Evolutionary conservation across 257 asterid species (phyloP).

Genomic region (Anisodus acutangulus): DNA sequence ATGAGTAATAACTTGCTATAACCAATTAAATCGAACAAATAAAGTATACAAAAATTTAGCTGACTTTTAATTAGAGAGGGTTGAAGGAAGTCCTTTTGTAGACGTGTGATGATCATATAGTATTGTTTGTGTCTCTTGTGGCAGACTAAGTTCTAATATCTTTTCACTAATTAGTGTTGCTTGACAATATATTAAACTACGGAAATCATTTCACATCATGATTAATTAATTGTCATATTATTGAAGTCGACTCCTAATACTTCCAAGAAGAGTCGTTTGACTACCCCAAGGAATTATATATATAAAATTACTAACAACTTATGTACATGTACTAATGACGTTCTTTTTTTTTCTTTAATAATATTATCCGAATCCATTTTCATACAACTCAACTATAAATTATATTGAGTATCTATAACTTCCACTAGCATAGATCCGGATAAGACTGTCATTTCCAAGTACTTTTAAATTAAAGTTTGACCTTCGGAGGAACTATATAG

Average conservation of each 20-base stretch:
- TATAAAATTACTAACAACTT: background rate
- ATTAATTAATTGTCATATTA: conserved; percentile 9
- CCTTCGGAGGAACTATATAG: too few relatives aligned
- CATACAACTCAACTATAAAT: too few relatives aligned
- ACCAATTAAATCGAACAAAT: background rate
- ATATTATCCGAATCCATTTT: background rate
- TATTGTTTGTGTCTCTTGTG: background rate
- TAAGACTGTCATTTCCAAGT: background rate
- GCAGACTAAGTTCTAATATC: background rate
- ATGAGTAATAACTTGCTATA: background rate
- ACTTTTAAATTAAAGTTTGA: background rate
- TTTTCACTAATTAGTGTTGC: background rate
- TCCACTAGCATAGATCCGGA: background rate
- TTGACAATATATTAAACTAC: conserved; percentile 20
- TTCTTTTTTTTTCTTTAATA: background rate
- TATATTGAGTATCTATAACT: background rate
- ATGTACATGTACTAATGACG: background rate
- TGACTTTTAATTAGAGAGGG: background rate
- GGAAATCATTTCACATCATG: background rate
- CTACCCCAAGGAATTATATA: background rate
- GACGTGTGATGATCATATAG: background rate
- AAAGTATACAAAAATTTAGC: too few relatives aligned
- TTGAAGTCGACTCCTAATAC: background rate
- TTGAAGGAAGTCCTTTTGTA: background rate
- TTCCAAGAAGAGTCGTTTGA: background rate